Evolutionary conservation across 495 filamentous ascomycete species (phyloP).

Genomic region (Annulohypoxylon bovei): DNA sequence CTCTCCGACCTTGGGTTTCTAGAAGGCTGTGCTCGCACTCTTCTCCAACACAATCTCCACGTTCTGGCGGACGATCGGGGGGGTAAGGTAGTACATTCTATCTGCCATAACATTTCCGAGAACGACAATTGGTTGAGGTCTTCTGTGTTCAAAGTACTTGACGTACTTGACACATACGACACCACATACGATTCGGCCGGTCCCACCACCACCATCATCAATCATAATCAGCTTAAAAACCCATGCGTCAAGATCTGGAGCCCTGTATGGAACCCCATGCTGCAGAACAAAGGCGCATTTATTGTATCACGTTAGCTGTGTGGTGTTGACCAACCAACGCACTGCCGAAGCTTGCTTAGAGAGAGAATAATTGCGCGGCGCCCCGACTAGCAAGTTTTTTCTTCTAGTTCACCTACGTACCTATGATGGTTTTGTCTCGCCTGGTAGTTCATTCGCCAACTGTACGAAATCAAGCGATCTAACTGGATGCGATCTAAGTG

Average conservation of each 20-base stretch:
- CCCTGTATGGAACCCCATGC: slow-evolving; percentile 29
- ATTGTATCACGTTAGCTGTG: slow-evolving; percentile 29
- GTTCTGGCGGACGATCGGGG: slow-evolving; percentile 25
- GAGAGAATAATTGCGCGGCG: slow-evolving; percentile 5
- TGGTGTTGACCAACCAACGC: slow-evolving; percentile 1
- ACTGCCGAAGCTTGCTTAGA: slow-evolving; percentile 6
- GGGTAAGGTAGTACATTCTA: slow-evolving; percentile 17
- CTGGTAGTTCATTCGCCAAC: slow-evolving; percentile 8
- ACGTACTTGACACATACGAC: slow-evolving; percentile 15
- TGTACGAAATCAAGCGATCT: slow-evolving; percentile 11
- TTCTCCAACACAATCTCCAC: slow-evolving; percentile 39
- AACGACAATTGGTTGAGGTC: slow-evolving; percentile 11
- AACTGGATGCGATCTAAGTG: background rate
- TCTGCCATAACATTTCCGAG: slow-evolving; percentile 2
- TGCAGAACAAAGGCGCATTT: slow-evolving; percentile 37
- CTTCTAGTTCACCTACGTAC: background rate
- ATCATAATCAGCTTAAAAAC: slow-evolving; percentile 4
- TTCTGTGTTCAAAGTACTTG: slow-evolving; percentile 5
- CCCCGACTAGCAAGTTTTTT: slow-evolving; percentile 7
- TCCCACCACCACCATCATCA: slow-evolving; percentile 18
- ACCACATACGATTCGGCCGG: slow-evolving; percentile 36
- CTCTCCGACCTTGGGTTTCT: slow-evolving; percentile 2
- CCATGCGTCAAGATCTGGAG: slow-evolving; percentile 30
- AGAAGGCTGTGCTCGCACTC: slow-evolving; percentile 32
- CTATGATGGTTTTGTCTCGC: background rate